Base-by-base conservation (phyloP, 108 stramenopile species). In the Cylindrotheca closterium region DNA sequence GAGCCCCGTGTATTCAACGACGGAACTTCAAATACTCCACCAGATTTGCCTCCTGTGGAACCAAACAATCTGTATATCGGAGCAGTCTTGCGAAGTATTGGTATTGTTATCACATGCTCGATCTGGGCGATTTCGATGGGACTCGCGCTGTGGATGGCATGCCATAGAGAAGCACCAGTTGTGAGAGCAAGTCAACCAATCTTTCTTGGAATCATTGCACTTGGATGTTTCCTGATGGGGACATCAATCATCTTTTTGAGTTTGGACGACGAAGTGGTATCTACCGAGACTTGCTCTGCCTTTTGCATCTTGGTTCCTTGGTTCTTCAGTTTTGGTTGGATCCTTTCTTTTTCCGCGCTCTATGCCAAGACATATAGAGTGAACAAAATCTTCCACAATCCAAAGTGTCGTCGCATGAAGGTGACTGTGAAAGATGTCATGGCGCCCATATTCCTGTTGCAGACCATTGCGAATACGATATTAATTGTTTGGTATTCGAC, bases 391-490 rank as follows among this genome's bases (percentile, higher is more conserved):
- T 19, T 61, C 22, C 47, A 68, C 67, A 58, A 70, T 1, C 19
- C 45, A 1, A 65, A 34, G 17, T 78, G 75, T 47, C 55, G 47
- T 19, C 70, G 81, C 1, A 55, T 83, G 46, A 69, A 73, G 54
- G 53, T 83, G 28, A 80, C 68, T 8, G 56, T 56, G n/a, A 17
- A 18, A 7, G 79, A 83, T 60, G 81, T 83, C 37, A 61, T 71
- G 42, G 60, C 58, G 23, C 81, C 81, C 31, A 55, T 83, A 51
- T 1, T 60, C 22, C 5, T 29, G 18, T n/a, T 57, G 5, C 5
- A 29, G 10, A n/a, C 30, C 7, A n/a, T 57, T 4, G 18, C 4
- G 4, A 4, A 4, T 28, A 28, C 27, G 5, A 12, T 57, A 23
- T 4, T 57, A 5, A 5, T n/a, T n/a, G 28, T 28, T 4, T 57